phyloP scores from a whole-genome alignment of 345 rosid genomes.

The Dipteronia sinensis region DNA sequence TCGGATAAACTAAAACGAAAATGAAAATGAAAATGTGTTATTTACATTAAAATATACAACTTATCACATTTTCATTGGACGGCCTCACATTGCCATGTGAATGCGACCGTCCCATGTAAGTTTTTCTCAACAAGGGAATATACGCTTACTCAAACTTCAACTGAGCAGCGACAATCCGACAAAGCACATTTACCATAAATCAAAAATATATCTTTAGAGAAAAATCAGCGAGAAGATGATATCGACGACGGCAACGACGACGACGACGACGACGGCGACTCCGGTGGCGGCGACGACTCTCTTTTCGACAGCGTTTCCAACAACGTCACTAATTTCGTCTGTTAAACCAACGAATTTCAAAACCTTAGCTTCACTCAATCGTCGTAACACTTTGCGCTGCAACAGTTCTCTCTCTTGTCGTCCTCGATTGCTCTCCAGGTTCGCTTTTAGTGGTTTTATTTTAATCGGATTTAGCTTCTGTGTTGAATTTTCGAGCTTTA shows the following conservation, averaged over 20 bases:
- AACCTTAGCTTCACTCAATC: conserved; percentile 28
- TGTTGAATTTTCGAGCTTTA: neutral
- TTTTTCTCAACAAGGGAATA: too few species aligned
- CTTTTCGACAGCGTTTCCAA: conserved; percentile 26
- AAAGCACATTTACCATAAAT: neutral
- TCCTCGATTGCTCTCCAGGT: conserved; percentile 42
- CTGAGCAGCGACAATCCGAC: too few species aligned
- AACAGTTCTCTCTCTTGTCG: conserved; percentile 26
- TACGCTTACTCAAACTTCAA: too few species aligned
- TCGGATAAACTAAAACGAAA: neutral
- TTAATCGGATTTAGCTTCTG: neutral
- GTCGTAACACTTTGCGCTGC: conserved; percentile 28
- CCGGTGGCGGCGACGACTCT: neutral
- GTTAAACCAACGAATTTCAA: conserved; percentile 14
- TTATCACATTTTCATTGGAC: too few species aligned
- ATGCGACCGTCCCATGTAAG: too few species aligned
- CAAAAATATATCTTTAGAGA: neutral
- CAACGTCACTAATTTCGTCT: conserved; percentile 20
- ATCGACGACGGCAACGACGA: neutral
- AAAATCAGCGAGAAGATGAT: conserved; percentile 16
- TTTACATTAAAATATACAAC: too few species aligned
- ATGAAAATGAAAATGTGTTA: too few species aligned
- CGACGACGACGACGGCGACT: too few species aligned
- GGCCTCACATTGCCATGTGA: too few species aligned
- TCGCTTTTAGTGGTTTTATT: neutral